phyloP scores from a whole-genome alignment of 306 rosid genomes.

The Castanea crenata region DNA sequence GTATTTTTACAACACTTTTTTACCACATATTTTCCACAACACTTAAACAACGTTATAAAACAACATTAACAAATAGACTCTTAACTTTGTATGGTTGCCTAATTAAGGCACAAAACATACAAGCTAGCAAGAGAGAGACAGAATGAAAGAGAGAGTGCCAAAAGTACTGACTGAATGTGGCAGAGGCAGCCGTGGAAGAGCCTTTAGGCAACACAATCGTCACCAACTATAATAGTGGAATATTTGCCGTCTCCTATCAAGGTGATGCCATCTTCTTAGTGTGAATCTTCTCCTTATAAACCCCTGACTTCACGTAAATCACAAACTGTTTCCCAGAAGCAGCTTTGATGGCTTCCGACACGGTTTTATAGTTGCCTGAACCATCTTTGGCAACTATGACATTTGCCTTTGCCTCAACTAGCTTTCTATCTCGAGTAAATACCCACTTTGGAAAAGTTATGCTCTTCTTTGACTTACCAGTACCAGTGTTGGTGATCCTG shows the following conservation, averaged over 20 bases:
- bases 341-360: constrained; percentile 48
- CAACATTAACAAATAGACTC: no score
- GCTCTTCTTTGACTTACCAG: not conserved
- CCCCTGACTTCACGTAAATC: constrained; percentile 50
- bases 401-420: constrained; percentile 39
- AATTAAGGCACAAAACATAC: no score
- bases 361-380: constrained; percentile 39
- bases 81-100: no score
- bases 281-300: constrained; percentile 48
- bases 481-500: not conserved
- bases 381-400: constrained; percentile 50
- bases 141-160: not conserved
- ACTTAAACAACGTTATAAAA: no score
- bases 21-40: no score
- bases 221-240: constrained; percentile 35
- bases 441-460: constrained; percentile 38
- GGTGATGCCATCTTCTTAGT: constrained; percentile 43
- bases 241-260: constrained; percentile 56
- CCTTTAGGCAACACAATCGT: constrained; percentile 28
- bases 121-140: not conserved
- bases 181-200: constrained; percentile 27
- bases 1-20: no score
- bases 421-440: constrained; percentile 22
- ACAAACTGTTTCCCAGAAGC: constrained; percentile 48
- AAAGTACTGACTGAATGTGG: constrained; percentile 43